Percentiles rank a stretch among this genome's conserved stretches.
Evolutionary conservation across 2,329 filamentous ascomycete species (phyloP).

Genomic region (Diaporthe capsici): DNA sequence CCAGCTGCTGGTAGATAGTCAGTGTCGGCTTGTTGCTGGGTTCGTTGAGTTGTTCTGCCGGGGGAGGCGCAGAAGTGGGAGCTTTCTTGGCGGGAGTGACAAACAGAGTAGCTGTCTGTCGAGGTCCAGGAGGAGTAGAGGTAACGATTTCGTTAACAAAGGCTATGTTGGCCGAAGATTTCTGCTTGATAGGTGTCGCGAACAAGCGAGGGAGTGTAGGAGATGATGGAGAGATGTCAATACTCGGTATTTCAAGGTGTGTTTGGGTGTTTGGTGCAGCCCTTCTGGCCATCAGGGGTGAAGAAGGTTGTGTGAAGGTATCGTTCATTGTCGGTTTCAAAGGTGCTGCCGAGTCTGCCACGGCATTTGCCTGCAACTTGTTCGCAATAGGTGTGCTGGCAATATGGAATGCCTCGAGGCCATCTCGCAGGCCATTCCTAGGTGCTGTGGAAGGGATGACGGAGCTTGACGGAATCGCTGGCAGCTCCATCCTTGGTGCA

Average conservation of each 20-base stretch:
- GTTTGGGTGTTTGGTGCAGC: conserved; percentile 7
- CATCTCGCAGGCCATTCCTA: conserved; percentile 33
- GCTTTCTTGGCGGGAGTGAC: conserved; percentile 35
- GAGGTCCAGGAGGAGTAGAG: conserved; percentile 40
- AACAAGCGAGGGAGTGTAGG: conserved; percentile 38
- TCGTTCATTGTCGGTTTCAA: conserved; percentile 13
- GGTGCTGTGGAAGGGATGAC: conserved; percentile 48
- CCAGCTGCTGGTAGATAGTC: conserved; percentile 68
- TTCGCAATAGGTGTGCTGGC: conserved; percentile 42
- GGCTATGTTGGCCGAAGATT: not conserved
- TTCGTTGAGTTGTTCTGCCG: not conserved
- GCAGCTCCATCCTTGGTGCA: conserved; percentile 21
- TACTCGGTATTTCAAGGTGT: conserved; percentile 24
- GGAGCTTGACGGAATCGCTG: conserved; percentile 44
- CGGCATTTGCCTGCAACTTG: conserved; percentile 47
- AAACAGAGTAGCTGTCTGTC: conserved; percentile 21
- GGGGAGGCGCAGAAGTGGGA: conserved; percentile 20
- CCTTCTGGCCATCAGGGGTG: conserved; percentile 42
- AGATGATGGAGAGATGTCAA: conserved; percentile 34
- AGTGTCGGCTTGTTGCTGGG: conserved; percentile 38
- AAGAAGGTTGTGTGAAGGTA: conserved; percentile 41
- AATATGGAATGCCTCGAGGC: conserved; percentile 42
- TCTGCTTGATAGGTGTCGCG: conserved; percentile 41
- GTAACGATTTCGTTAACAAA: conserved; percentile 30
- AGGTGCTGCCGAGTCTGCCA: conserved; percentile 38